phyloP scores from a whole-genome alignment of 306 rosid species.

The Trifolium pratense region DNA sequence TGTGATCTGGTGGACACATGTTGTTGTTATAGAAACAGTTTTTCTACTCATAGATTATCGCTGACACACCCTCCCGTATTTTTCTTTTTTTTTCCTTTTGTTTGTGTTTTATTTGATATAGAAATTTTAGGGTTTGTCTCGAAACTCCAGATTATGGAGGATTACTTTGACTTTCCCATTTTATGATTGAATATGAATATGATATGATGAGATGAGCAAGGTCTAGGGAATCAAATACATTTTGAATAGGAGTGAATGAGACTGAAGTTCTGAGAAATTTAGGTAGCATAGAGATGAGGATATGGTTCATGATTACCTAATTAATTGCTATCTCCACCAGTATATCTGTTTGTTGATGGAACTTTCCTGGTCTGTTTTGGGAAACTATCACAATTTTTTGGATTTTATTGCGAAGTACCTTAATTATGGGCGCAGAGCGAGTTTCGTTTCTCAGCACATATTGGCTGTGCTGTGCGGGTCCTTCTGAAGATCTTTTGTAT shows the following conservation, averaged over 20 bases:
- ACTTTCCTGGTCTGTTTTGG: background rate
- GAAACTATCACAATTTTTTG: background rate
- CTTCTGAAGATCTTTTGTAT: background rate
- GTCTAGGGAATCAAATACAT: background rate
- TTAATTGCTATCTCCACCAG: background rate
- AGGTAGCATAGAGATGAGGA: too few species aligned
- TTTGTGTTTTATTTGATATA: background rate
- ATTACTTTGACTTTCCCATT: conserved; percentile 15
- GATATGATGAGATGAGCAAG: background rate
- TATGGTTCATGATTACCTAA: background rate
- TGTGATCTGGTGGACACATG: background rate
- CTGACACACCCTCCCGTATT: background rate
- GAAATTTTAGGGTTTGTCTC: conserved; percentile 1
- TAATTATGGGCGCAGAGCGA: background rate
- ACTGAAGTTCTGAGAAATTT: too few species aligned
- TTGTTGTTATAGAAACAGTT: background rate
- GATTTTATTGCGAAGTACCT: background rate
- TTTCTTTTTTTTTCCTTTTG: too few species aligned
- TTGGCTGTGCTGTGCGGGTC: background rate
- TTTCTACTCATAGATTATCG: background rate
- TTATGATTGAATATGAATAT: background rate
- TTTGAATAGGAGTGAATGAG: too few species aligned
- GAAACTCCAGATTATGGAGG: background rate
- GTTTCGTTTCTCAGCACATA: background rate
- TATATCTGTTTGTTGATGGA: background rate